Evolutionary conservation across 495 filamentous ascomycete genomes (phyloP), one percentile per base, ranked within the genome.

Genomic region (Glutinoglossum americanum): DNA sequence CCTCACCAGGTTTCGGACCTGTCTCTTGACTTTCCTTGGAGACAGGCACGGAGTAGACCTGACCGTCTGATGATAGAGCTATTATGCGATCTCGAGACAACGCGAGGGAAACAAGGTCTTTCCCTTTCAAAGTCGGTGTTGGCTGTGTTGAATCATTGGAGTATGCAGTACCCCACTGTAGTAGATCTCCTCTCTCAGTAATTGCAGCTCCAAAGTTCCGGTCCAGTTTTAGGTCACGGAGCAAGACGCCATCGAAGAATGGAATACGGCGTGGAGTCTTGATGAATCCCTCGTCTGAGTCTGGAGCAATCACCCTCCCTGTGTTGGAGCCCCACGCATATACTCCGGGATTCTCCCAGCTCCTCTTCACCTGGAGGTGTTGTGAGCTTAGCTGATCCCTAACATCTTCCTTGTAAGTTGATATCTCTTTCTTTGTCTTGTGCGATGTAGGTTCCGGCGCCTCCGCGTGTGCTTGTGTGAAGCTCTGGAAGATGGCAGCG

Each of bases 291-390:
- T 94, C 87, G 44, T 82, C 75, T 5, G 83, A 92, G 59, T 84
- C 85, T 0, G 90, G 89, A 28, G 87, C 90, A 28, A 81, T 86
- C 3, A 96, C 90, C 56, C 74, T 72, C 41, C 89, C 85, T n/a
- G 71, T 74, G 64, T 98, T 98, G 1, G 83, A 84, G 17, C 92
- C 92, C 90, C 92, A 98, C 28, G 81, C 80, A 70, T 94, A 95
- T 1, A 96, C 83, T 0, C 86, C 92, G 2, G 92, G 90, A 57
- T 85, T 82, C 68, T 89, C 87, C 78, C 85, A 82, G 65, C 86
- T 93, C 64, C 77, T 81, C 73, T 87, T 89, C 41, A 90, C 84
- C 69, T 94, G 85, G 19, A 88, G 71, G 66, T 89, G 85, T 63
- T 88, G 80, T 10, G 80, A 81, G 62, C 83, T 83, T 21, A 89